Conservation (phyloP, 139 green algal genomes). For the Auxenochlorella protothecoides region DNA sequence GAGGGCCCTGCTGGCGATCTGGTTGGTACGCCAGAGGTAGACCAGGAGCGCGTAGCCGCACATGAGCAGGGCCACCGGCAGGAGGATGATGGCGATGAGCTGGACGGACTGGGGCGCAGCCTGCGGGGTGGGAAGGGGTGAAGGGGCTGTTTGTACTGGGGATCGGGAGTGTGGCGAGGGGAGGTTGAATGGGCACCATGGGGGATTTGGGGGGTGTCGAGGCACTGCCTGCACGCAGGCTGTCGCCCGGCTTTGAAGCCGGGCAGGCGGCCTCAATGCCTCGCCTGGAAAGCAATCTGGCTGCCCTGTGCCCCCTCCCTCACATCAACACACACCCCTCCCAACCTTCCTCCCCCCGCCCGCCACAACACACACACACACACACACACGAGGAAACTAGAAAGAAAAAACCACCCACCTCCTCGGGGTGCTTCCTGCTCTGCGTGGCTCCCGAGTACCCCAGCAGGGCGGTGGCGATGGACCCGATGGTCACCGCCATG, state of each 20-base stretch:
- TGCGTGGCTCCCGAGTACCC: slow-evolving; percentile 35
- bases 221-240: no score
- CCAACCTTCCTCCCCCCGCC: no score
- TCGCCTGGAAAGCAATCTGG: no score
- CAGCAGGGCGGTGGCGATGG: slow-evolving; percentile 62
- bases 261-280: no score
- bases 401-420: background rate
- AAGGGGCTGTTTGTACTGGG: background rate
- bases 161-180: background rate
- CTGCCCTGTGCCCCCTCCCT: no score
- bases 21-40: slow-evolving; percentile 59
- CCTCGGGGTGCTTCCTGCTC: background rate
- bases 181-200: no score
- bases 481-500: slow-evolving; percentile 85
- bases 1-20: slow-evolving; percentile 53
- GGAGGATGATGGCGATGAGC: slow-evolving; percentile 76
- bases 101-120: slow-evolving; percentile 34
- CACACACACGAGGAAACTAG: no score
- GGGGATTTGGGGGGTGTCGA: no score
- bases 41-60: slow-evolving; percentile 67
- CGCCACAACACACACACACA: background rate
- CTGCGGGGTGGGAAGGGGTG: slow-evolving; percentile 5
- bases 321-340: no score
- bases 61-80: slow-evolving; percentile 75
- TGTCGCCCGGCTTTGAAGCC: no score